Base-by-base conservation (phyloP, 495 filamentous ascomycete species). In the Amphirosellinia nigrospora region DNA sequence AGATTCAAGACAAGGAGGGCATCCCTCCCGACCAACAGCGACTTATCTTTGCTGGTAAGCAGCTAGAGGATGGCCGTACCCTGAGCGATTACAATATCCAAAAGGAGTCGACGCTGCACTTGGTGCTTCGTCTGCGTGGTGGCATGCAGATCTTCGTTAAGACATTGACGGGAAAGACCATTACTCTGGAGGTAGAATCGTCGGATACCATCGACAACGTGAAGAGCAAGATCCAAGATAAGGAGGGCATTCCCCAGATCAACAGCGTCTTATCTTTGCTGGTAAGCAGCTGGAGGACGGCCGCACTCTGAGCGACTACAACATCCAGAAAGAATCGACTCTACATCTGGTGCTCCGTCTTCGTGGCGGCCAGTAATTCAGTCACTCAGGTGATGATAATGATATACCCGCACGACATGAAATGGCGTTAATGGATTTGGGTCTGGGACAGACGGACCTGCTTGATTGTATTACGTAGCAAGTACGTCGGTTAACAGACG, bases 1-100 rank as follows among this genome's bases (percentile, higher is more conserved):
- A 97, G 87, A 97, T 97, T 67, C 94, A 97, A 79, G 94, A 98
- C 84, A 99, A 99, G 91, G 96, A 98, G 86, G 96, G 96, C 73
- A 99, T 99, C 72, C 96, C 96, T 65, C 96, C 96, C 23, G 96
- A 99, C 83, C 96, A 99, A 82, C 96, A 99, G 85, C 96, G 96
- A 75, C 87, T 99, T 74, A 99, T 99, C 87, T 99, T 98, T 81
- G 96, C 96, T 74, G 96, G 96, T 78, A 99, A 88, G 83, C 88
- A 90, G 75, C 73, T 90, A 10, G 88, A 93, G 75, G 91, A 93
- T 76, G 91, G 91, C 30, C 93, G 95, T 21, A 98, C 95, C n/a
- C 85, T 99, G 2, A 93, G 89, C 71, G 96, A 98, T 79, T 98
- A 98, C 89, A 99, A 99, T 86, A 99, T 98, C 63, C 96, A 98